A percentile compares a stretch with the other conserved stretches of the same genome.
These are phyloP conservation scores for Phytophthora cryptogea DNA, from an alignment of 352 stramenopile species.

Conservation along the genomic window DNA sequence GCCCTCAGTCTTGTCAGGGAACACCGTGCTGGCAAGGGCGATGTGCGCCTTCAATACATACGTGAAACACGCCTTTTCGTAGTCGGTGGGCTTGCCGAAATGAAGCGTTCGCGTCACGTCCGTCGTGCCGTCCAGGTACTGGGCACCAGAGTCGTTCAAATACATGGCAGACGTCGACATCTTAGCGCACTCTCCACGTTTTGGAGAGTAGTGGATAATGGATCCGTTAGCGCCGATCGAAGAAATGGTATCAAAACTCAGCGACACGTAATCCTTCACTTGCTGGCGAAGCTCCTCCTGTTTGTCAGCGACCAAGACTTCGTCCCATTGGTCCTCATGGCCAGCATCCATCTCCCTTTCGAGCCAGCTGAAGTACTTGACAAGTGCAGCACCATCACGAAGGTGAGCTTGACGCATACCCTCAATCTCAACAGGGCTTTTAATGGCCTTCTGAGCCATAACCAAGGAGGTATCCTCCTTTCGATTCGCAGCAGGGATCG, in stretches of 20 bases:
- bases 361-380: slow-evolving; percentile 95
- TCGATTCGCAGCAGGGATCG: slow-evolving; percentile 69
- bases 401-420: slow-evolving; percentile 95
- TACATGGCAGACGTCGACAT: slow-evolving; percentile 95
- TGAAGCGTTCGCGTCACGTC: slow-evolving; percentile 99
- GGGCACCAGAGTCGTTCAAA: slow-evolving; percentile 98
- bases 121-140: slow-evolving; percentile 99
- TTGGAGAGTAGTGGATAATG: slow-evolving; percentile 95
- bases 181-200: slow-evolving; percentile 77
- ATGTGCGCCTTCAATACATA: slow-evolving; percentile 98
- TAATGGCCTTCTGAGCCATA: slow-evolving; percentile 91
- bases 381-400: slow-evolving; percentile 95
- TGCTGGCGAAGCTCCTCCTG: slow-evolving; percentile 88
- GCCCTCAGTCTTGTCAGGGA: slow-evolving; percentile 92
- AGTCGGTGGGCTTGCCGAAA: slow-evolving; percentile 92
- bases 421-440: slow-evolving; percentile 95
- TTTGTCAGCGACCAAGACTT: slow-evolving; percentile 91
- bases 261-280: slow-evolving; percentile 89
- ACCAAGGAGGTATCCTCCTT: slow-evolving; percentile 81
- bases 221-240: slow-evolving; percentile 96
- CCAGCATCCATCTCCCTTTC: slow-evolving; percentile 69
- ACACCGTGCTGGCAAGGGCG: slow-evolving; percentile 87
- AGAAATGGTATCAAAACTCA: slow-evolving; percentile 98
- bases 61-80: slow-evolving; percentile 97
- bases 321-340: slow-evolving; percentile 61